Percentiles rank a stretch among this genome's conserved stretches.
phyloP scores from a whole-genome alignment of 2,329 filamentous ascomycete genomes.

The Claviceps digitariae region DNA sequence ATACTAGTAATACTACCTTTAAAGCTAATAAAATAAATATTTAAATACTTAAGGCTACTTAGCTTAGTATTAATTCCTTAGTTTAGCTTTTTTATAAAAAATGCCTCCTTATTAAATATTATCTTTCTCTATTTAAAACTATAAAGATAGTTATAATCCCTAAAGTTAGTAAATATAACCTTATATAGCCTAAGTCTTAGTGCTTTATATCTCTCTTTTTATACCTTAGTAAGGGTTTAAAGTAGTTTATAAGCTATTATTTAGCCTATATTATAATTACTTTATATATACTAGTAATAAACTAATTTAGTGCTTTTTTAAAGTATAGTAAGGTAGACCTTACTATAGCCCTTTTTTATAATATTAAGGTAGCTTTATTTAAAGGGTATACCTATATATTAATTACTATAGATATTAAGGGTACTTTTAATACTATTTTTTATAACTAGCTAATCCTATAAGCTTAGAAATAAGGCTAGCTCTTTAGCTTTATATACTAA shows the following conservation, averaged over 20 bases:
- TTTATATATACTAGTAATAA: too few relatives aligned
- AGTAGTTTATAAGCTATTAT: not conserved
- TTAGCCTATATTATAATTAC: too few relatives aligned
- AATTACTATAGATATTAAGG: too few relatives aligned
- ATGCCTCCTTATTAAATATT: not conserved
- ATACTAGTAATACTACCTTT: not conserved
- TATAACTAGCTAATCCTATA: too few relatives aligned
- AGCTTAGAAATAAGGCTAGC: too few relatives aligned
- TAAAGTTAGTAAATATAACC: not conserved
- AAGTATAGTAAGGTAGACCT: too few relatives aligned
- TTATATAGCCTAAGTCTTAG: not conserved
- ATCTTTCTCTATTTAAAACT: not conserved
- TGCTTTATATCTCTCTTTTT: not conserved
- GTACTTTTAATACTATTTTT: too few relatives aligned
- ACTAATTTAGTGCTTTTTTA: too few relatives aligned
- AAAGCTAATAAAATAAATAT: not conserved
- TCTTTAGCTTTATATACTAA: too few relatives aligned
- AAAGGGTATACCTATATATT: too few relatives aligned
- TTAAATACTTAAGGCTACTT: not conserved
- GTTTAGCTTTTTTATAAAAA: not conserved
- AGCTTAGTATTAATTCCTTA: not conserved
- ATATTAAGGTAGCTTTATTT: too few relatives aligned
- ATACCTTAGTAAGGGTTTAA: not conserved
- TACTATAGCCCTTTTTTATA: too few relatives aligned
- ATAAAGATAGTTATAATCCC: not conserved